These are phyloP conservation scores for Exophiala xenobiotica DNA, from an alignment of 2,329 filamentous ascomycete genomes.

Conservation along the genomic window DNA sequence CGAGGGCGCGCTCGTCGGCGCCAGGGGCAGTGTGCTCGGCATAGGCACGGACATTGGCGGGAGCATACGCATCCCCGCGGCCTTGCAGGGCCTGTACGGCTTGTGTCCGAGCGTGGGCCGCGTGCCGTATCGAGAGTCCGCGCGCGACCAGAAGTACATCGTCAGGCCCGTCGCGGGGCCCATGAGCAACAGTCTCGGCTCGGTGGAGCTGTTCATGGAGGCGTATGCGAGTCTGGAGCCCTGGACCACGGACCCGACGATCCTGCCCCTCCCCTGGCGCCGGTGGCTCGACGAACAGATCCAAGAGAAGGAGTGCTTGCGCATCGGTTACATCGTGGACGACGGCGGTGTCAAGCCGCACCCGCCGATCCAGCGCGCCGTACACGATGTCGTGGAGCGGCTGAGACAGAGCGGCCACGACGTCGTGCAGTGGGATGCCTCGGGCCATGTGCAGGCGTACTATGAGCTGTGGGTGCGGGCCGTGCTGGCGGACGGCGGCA, in stretches of 20 bases:
- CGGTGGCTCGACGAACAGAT: slow-evolving; percentile 51
- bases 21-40: slow-evolving; percentile 50
- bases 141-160: slow-evolving; percentile 26
- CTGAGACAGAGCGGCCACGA: slow-evolving; percentile 57
- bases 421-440: slow-evolving; percentile 41
- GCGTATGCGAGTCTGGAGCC: slow-evolving; percentile 44
- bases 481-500: slow-evolving; percentile 37
- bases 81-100: slow-evolving; percentile 52
- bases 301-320: slow-evolving; percentile 40
- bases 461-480: slow-evolving; percentile 37
- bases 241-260: slow-evolving; percentile 55
- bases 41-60: slow-evolving; percentile 58
- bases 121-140: slow-evolving; percentile 27
- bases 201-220: slow-evolving; percentile 45
- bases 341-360: slow-evolving; percentile 57
- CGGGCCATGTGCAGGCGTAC: slow-evolving; percentile 30
- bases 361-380: slow-evolving; percentile 54
- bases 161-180: slow-evolving; percentile 55
- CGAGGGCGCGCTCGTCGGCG: slow-evolving; percentile 52
- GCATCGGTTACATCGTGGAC: slow-evolving; percentile 52
- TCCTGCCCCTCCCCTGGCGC: slow-evolving; percentile 58
- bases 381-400: slow-evolving; percentile 43
- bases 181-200: slow-evolving; percentile 53
- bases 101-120: slow-evolving; percentile 36
- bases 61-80: slow-evolving; percentile 52